These are phyloP conservation scores for Aspergillus clavatus DNA, from an alignment of 2,329 filamentous ascomycete species.

Conservation along the genomic window DNA sequence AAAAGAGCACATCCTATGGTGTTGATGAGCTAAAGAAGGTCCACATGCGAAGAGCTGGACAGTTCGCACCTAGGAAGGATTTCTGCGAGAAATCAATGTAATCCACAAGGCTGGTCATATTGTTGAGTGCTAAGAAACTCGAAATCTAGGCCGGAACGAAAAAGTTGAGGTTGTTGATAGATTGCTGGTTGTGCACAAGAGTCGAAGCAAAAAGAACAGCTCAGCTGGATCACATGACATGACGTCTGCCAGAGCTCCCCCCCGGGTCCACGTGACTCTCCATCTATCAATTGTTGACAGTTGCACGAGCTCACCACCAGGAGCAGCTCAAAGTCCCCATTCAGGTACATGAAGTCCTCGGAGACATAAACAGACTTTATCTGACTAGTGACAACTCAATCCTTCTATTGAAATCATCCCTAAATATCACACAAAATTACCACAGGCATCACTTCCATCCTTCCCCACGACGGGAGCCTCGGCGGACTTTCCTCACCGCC, in stretches of 20 bases:
- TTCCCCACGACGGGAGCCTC: neutral
- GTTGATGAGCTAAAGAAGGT: neutral
- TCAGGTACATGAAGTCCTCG: too few relatives aligned
- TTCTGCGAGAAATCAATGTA: neutral
- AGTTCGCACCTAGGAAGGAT: neutral
- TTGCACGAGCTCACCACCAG: too few relatives aligned
- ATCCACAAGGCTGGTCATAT: neutral
- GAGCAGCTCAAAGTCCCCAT: too few relatives aligned
- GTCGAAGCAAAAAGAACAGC: neutral
- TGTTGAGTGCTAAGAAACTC: neutral
- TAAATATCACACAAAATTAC: neutral
- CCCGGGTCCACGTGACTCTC: too few relatives aligned
- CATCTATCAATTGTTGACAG: too few relatives aligned
- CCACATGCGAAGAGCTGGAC: neutral
- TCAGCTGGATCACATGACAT: neutral
- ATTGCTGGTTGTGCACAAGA: constrained; percentile 3
- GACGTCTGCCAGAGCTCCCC: neutral
- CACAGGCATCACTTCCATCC: neutral
- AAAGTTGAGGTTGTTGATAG: constrained; percentile 14
- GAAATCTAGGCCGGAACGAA: too few relatives aligned
- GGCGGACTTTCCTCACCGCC: neutral
- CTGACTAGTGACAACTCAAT: too few relatives aligned
- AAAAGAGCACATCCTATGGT: neutral
- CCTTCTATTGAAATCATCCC: too few relatives aligned
- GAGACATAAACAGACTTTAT: too few relatives aligned